phyloP scores from a whole-genome alignment of 805 yeast species.

The Metschnikowia noctiluminum region DNA sequence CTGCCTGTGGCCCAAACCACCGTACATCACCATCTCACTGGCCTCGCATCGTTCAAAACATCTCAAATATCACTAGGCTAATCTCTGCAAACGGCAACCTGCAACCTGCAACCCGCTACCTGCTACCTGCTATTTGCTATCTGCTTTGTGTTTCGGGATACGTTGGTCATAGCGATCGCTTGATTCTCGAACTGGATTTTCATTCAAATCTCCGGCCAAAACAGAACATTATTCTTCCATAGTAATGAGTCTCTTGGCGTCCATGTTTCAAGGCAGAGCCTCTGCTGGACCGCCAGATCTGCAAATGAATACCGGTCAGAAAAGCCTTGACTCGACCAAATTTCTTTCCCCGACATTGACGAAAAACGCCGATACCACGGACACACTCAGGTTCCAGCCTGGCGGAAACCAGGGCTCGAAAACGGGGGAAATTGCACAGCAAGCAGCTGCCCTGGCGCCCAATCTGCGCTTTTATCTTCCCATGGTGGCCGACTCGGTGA shows the following conservation, averaged over 20 bases:
- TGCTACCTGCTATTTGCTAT: too few species aligned
- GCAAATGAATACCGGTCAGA: not conserved
- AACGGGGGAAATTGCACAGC: slow-evolving; percentile 18
- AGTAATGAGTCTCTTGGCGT: slow-evolving; percentile 20
- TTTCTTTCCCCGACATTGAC: slow-evolving; percentile 33
- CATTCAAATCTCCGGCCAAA: too few species aligned
- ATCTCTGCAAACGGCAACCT: not conserved
- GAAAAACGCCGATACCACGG: slow-evolving; percentile 21
- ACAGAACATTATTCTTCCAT: not conserved
- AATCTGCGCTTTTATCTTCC: slow-evolving; percentile 32
- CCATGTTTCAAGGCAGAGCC: slow-evolving; percentile 15
- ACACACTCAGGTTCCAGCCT: slow-evolving; percentile 31
- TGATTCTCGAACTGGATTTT: not conserved
- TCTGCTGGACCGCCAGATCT: slow-evolving; percentile 2
- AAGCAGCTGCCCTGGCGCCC: slow-evolving; percentile 20
- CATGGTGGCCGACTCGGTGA: slow-evolving; percentile 30
- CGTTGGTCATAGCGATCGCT: not conserved
- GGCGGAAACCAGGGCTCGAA: slow-evolving; percentile 8
- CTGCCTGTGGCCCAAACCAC: not conserved
- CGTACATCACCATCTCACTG: not conserved
- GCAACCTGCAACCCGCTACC: too few species aligned
- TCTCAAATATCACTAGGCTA: not conserved
- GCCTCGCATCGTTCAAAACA: not conserved
- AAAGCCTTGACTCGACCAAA: slow-evolving; percentile 12
- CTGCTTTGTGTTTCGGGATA: too few species aligned